Base-by-base conservation (phyloP, 2,329 filamentous ascomycete genomes). In the Polychaeton citri region DNA sequence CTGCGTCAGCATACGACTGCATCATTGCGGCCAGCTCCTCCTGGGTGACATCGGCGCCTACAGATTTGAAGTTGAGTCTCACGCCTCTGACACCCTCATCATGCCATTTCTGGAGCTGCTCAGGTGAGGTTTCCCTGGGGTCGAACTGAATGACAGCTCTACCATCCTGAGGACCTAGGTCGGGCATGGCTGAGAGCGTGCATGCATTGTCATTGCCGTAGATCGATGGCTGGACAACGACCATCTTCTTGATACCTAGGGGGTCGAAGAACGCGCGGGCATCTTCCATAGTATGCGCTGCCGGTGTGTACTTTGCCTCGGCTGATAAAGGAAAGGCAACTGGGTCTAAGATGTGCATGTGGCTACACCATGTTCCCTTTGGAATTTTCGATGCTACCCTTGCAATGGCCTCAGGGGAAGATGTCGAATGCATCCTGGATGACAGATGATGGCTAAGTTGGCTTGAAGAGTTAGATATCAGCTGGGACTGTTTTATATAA, bases 281-380 rank as follows among this genome's bases (percentile, higher is more conserved):
- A 20, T 75, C 61, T 6, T 59, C 46, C 5, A 76, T 54, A 2
- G 62, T 68, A 45, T 73, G 66, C 9, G 62, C 45, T 2, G 52
- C 49, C 3, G 74, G 72, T 13, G 52, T 54, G 54, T 79, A 78
- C 41, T 60, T 55, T 21, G 73, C 72, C 19, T 57, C 48, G 6
- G 60, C 41, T 18, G 61, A 55, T 6, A 75, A 50, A 1, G 69
- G 64, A 47, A 70, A 77, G 4, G 33, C 41, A 15, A 56, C 47
- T 0, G 69, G 71, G 35, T 75, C 69, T 33, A 76, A 61, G 21
- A 78, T 65, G 50, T 79, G 75, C 70, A 78, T 77, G 50, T 78
- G 74, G 34, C 66, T 69, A 49, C 76, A 72, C 72, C 73, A 77
- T 38, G 72, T 61, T 10, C 59, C 58, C 10, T 42, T 38, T 3